Evolutionary conservation across 768 basidiomycete species (phyloP).

Genomic region (Pleurotus platypus): DNA sequence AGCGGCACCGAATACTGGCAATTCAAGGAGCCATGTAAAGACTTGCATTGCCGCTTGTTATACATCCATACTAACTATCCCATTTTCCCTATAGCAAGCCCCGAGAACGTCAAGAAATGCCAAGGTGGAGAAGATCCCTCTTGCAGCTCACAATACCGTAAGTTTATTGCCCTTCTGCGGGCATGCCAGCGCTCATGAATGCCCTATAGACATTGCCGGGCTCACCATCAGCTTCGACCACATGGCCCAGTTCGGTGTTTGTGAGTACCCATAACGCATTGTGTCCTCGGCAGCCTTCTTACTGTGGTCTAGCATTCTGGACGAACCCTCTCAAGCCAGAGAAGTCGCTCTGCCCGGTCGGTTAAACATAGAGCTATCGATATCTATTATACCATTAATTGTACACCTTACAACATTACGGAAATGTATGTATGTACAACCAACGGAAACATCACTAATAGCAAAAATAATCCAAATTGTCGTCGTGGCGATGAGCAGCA

Average conservation of each 20-base stretch:
- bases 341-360: neutral
- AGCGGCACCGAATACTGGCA: slow-evolving; percentile 4
- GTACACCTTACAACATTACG: neutral
- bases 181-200: neutral
- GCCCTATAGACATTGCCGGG: neutral
- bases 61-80: neutral
- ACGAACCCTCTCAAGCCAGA: slow-evolving; percentile 3
- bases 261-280: neutral
- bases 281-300: no score
- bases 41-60: neutral
- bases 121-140: neutral
- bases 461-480: no score
- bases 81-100: neutral
- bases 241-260: slow-evolving; percentile 7
- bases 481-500: no score
- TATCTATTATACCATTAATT: neutral
- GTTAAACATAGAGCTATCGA: neutral
- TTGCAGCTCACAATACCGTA: slow-evolving; percentile 3
- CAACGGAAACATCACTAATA: no score
- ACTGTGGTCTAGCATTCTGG: neutral
- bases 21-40: slow-evolving; percentile 2
- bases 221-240: slow-evolving; percentile 6
- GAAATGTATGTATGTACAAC: no score
- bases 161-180: neutral
- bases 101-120: slow-evolving; percentile 2